Percentiles rank a stretch among this genome's conserved stretches.
Conservation (phyloP, 192 early-diverging fungal species). For the Entomortierella chlamydospora region DNA sequence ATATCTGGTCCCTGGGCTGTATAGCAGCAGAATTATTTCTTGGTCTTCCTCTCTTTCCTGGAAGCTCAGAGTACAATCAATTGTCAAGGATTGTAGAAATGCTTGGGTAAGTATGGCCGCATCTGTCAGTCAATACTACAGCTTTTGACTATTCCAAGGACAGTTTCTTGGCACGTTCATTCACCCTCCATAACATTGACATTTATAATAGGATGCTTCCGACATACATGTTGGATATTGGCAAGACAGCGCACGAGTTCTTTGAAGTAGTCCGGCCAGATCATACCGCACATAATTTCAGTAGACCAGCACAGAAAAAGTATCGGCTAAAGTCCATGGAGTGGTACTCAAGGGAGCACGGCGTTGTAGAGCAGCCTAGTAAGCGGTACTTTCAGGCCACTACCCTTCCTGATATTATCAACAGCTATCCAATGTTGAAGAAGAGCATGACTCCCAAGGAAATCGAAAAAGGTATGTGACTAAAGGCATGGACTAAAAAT, state of each 20-base stretch:
- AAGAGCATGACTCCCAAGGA: conserved; percentile 73
- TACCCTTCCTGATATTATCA: conserved; percentile 90
- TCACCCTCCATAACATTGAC: too few relatives aligned
- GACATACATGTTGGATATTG: conserved; percentile 92
- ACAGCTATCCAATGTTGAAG: conserved; percentile 82
- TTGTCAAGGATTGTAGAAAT: conserved; percentile 94
- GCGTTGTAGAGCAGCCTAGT: conserved; percentile 88
- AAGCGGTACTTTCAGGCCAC: conserved; percentile 92
- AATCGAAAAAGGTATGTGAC: conserved; percentile 76
- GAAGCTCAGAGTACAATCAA: conserved; percentile 97
- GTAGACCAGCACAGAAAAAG: conserved; percentile 38
- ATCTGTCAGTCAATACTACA: too few relatives aligned
- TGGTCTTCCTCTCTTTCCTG: conserved; percentile 95
- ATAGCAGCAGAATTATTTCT: conserved; percentile 97
- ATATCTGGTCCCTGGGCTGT: conserved; percentile 99
- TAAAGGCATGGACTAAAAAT: background rate
- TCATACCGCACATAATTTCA: conserved; percentile 26
- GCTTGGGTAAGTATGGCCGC: conserved; percentile 79
- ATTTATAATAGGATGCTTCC: conserved; percentile 77
- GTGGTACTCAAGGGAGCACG: conserved; percentile 83
- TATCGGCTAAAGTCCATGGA: conserved; percentile 85
- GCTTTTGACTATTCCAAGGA: too few relatives aligned
- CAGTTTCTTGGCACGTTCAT: too few relatives aligned
- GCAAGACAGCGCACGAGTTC: conserved; percentile 87
- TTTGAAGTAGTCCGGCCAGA: conserved; percentile 75